phyloP scores from a whole-genome alignment of 306 rosid genomes.

The Prunus kanzakura region DNA sequence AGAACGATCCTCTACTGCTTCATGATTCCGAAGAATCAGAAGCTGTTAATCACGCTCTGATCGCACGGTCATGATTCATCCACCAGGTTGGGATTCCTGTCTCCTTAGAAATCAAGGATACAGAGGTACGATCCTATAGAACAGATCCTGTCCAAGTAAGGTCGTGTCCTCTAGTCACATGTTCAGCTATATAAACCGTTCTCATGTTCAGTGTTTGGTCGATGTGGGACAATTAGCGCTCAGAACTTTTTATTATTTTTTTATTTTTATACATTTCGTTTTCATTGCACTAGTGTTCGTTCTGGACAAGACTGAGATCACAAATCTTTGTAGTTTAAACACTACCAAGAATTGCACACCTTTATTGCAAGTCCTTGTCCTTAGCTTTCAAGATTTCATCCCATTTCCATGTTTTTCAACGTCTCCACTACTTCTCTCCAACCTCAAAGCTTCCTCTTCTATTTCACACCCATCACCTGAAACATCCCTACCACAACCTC shows the following conservation, averaged over 20 bases:
- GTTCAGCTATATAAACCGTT: no score
- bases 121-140: conserved; percentile 21
- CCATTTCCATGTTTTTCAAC: no score
- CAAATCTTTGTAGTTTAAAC: background rate
- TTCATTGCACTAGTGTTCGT: no score
- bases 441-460: conserved; percentile 1
- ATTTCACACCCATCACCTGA: conserved; percentile 51
- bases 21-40: background rate
- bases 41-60: conserved; percentile 29
- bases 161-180: accelerated
- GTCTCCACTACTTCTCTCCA: no score
- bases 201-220: no score
- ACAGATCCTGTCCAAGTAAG: conserved; percentile 29
- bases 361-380: no score
- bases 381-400: no score
- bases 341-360: background rate
- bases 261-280: no score
- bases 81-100: conserved; percentile 25
- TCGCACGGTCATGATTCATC: conserved; percentile 23
- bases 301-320: background rate
- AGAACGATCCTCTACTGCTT: conserved; percentile 18
- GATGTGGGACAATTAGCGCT: background rate
- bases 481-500: background rate
- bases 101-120: conserved; percentile 8
- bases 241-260: background rate